phyloP scores from a whole-genome alignment of 805 yeast species.

The Ogataea trehalophila region DNA sequence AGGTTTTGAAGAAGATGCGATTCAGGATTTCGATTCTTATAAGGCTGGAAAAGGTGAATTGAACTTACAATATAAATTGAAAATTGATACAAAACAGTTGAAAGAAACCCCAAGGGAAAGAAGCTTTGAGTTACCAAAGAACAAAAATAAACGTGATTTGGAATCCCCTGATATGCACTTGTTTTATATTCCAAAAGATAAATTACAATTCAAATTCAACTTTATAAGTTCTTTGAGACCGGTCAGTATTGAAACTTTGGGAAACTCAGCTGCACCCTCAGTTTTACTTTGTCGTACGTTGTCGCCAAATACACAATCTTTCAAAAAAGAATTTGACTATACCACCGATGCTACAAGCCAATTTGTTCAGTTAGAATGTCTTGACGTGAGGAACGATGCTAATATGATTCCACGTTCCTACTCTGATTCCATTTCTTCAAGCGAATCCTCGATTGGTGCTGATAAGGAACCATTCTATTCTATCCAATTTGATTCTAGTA shows the following conservation, averaged over 20 bases:
- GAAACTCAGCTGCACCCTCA: slow-evolving; percentile 21
- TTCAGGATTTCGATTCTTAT: slow-evolving; percentile 24
- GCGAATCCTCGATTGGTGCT: slow-evolving; percentile 57
- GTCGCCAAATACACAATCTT: slow-evolving; percentile 11
- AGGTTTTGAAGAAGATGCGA: slow-evolving; percentile 48
- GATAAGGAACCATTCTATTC: slow-evolving; percentile 43
- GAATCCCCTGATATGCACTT: slow-evolving; percentile 30
- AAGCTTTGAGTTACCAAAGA: slow-evolving; percentile 24
- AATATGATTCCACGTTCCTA: slow-evolving; percentile 49
- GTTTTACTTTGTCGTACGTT: slow-evolving; percentile 27
- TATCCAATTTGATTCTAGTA: slow-evolving; percentile 36
- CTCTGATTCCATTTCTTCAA: slow-evolving; percentile 28
- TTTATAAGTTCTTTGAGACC: slow-evolving; percentile 29
- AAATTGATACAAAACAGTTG: slow-evolving; percentile 30
- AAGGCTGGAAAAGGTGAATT: slow-evolving; percentile 14
- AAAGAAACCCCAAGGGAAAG: slow-evolving; percentile 28
- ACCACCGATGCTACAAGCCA: slow-evolving; percentile 34
- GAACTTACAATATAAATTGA: slow-evolving; percentile 20
- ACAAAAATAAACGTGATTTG: slow-evolving; percentile 12
- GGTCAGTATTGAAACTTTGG: slow-evolving; percentile 19
- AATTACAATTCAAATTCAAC: slow-evolving; percentile 24
- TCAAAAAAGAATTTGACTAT: slow-evolving; percentile 31
- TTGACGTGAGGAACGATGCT: slow-evolving; percentile 36
- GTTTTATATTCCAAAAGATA: slow-evolving; percentile 31
- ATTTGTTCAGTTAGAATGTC: slow-evolving; percentile 40